phyloP scores from a whole-genome alignment of 108 stramenopile genomes.

The Skeletonema grethae region DNA sequence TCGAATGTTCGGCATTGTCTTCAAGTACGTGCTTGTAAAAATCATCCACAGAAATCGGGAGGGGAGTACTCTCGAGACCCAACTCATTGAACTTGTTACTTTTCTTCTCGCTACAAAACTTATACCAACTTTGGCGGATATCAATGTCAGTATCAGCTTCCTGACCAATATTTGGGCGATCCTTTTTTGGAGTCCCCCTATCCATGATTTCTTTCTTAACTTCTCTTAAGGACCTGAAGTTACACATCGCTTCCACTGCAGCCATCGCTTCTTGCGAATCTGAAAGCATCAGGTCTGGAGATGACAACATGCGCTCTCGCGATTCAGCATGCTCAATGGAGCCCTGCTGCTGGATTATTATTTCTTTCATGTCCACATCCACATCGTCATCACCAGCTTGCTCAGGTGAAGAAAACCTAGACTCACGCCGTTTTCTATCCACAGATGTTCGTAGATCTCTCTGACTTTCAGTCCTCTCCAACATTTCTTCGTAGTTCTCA shows the following conservation, averaged over 20 bases:
- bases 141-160: conserved; percentile 3
- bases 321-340: neutral
- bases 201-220: conserved; percentile 20
- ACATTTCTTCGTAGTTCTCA: conserved; percentile 40
- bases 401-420: neutral
- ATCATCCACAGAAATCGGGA: conserved; percentile 52
- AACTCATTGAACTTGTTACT: conserved; percentile 26
- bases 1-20: conserved; percentile 56
- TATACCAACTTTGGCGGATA: conserved; percentile 15
- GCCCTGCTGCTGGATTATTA: neutral
- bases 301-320: neutral
- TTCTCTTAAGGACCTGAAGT: conserved; percentile 27
- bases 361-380: neutral
- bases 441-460: neutral
- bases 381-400: neutral
- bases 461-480: conserved; percentile 31
- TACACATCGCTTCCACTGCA: conserved; percentile 39
- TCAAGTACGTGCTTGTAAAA: conserved; percentile 58
- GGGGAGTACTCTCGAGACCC: conserved; percentile 26
- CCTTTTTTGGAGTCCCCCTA: conserved; percentile 11
- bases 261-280: conserved; percentile 32
- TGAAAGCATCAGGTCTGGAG: conserved; percentile 8
- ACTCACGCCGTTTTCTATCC: conserved; percentile 10
- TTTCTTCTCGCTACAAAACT: conserved; percentile 27
- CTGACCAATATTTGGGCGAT: neutral